Evolutionary conservation across 176 grass and related monocot species (phyloP).

Genomic region (Ananas comosus): DNA sequence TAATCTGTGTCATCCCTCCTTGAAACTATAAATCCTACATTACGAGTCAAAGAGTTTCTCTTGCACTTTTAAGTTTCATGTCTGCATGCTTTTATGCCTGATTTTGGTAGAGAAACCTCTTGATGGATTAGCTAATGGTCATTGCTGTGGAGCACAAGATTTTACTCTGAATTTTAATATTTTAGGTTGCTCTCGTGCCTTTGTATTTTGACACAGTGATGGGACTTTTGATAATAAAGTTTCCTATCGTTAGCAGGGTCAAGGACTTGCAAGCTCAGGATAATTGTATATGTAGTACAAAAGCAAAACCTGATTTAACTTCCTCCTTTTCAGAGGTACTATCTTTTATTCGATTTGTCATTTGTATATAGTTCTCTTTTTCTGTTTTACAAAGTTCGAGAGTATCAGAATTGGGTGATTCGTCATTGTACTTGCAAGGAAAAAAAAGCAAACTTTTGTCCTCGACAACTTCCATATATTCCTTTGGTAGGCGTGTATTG

Average conservation of each 20-base stretch:
- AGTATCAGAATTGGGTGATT: too few relatives aligned
- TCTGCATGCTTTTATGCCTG: too few relatives aligned
- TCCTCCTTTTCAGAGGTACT: conserved; percentile 30
- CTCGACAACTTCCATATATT: background rate
- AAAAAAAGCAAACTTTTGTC: too few relatives aligned
- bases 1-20: too few relatives aligned
- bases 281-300: background rate
- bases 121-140: too few relatives aligned
- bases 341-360: conserved; percentile 3
- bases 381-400: background rate
- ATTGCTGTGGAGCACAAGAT: background rate
- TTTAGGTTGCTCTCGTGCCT: background rate
- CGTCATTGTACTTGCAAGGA: too few relatives aligned
- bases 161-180: background rate
- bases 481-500: background rate
- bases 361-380: conserved; percentile 16
- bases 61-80: too few relatives aligned
- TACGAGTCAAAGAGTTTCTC: too few relatives aligned
- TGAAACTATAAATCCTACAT: too few relatives aligned
- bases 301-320: conserved; percentile 4
- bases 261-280: conserved; percentile 7
- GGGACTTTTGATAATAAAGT: background rate
- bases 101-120: too few relatives aligned
- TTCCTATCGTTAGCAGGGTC: conserved; percentile 16
- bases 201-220: background rate